Evolutionary conservation across 139 green algal species (phyloP).

Genomic region (Picochlorum costavermella): DNA sequence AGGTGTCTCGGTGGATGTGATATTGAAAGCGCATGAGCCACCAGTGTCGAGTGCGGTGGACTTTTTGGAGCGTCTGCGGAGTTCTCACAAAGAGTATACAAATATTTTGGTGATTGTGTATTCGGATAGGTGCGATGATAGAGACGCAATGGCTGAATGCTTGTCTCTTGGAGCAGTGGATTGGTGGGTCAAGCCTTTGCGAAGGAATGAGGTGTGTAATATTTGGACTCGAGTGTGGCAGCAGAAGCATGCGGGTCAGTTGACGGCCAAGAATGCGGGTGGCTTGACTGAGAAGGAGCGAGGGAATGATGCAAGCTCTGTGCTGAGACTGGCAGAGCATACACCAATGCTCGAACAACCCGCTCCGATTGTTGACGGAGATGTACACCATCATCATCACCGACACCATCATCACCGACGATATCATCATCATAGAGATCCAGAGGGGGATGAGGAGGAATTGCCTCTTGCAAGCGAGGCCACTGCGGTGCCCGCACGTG

Average conservation of each 20-base stretch:
- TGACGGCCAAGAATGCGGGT: background rate
- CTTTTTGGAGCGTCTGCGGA: constrained; percentile 41
- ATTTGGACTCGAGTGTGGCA: constrained; percentile 81
- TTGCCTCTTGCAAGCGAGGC: no score
- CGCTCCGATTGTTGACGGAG: background rate
- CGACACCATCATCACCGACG: background rate
- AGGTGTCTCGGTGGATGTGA: constrained; percentile 35
- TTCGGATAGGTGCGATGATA: constrained; percentile 45
- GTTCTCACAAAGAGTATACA: constrained; percentile 14
- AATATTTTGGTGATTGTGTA: constrained; percentile 55
- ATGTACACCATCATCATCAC: constrained; percentile 3
- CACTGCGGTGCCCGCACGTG: no score
- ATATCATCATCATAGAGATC: background rate
- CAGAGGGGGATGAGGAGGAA: no score
- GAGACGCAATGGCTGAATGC: constrained; percentile 59
- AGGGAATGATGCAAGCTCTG: constrained; percentile 37
- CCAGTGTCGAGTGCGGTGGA: constrained; percentile 38
- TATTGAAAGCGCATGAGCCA: constrained; percentile 67
- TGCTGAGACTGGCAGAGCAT: background rate
- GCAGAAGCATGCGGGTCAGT: constrained; percentile 25
- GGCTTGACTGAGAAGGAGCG: constrained; percentile 6
- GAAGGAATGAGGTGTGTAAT: constrained; percentile 72
- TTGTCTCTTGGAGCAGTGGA: constrained; percentile 73
- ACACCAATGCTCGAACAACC: background rate
- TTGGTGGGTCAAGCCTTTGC: constrained; percentile 78